A percentile compares a stretch with the other conserved stretches of the same genome.
These are phyloP conservation scores for Hapsidospora chrysogenum DNA, from an alignment of 495 filamentous ascomycete species.

Conservation along the genomic window DNA sequence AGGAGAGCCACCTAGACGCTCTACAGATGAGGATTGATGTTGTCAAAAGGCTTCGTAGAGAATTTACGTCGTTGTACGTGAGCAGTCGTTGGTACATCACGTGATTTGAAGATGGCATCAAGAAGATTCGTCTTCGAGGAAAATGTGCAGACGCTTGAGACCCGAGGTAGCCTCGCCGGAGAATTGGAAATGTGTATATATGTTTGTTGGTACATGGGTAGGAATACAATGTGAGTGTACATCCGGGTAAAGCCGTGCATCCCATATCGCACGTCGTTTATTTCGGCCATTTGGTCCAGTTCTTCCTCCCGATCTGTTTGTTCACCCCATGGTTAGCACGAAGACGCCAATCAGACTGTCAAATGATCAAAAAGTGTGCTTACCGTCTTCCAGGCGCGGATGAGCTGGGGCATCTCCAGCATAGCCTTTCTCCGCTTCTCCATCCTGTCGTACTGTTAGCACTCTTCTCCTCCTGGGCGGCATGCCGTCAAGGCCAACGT, in stretches of 20 bases:
- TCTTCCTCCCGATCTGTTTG: slow-evolving; percentile 61
- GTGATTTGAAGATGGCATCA: not conserved
- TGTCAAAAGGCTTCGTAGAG: too few species aligned
- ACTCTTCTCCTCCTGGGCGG: slow-evolving; percentile 75
- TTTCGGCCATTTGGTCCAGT: slow-evolving; percentile 86
- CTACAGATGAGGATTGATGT: too few species aligned
- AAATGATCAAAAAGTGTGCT: slow-evolving; percentile 9
- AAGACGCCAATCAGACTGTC: not conserved
- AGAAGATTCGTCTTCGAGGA: not conserved
- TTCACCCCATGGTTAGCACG: slow-evolving; percentile 4
- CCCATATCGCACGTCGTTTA: slow-evolving; percentile 12
- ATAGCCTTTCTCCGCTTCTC: slow-evolving; percentile 83
- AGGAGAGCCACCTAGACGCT: too few species aligned
- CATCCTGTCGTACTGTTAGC: slow-evolving; percentile 43
- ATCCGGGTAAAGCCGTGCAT: not conserved
- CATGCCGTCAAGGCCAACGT: slow-evolving; percentile 27
- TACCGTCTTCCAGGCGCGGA: slow-evolving; percentile 88
- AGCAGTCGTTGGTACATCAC: too few species aligned
- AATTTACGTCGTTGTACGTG: too few species aligned
- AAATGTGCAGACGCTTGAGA: not conserved
- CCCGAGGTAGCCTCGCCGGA: too few species aligned
- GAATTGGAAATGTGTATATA: slow-evolving; percentile 8
- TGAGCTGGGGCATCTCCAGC: slow-evolving; percentile 80
- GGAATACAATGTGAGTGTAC: slow-evolving; percentile 7
- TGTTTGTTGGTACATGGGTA: slow-evolving; percentile 13